A percentile compares a stretch with the other conserved stretches of the same genome.
These are phyloP conservation scores for Cnidoscolus chayamansa DNA, from an alignment of 441 rosid genomes.

Conservation along the genomic window DNA sequence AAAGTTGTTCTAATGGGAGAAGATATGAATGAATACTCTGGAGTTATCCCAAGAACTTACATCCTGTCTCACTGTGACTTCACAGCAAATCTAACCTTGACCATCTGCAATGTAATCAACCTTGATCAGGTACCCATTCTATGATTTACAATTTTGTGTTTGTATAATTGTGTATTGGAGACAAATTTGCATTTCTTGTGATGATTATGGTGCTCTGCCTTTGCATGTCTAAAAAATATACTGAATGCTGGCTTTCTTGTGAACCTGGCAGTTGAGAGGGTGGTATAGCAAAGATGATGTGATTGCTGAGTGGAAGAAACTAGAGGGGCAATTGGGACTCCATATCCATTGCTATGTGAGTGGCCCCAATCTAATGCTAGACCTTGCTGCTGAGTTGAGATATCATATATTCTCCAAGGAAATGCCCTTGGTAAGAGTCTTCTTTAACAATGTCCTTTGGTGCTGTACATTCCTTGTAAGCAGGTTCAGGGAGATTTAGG, in stretches of 20 bases:
- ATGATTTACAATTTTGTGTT: background rate
- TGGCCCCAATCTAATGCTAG: constrained; percentile 58
- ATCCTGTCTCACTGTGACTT: constrained; percentile 86
- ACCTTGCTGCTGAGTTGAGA: constrained; percentile 79
- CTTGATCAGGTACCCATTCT: constrained; percentile 52
- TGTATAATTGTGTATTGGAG: no score
- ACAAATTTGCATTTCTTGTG: background rate
- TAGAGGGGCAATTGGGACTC: constrained; percentile 51
- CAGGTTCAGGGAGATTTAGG: background rate
- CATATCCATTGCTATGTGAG: constrained; percentile 78
- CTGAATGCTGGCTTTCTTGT: background rate
- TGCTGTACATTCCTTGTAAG: background rate
- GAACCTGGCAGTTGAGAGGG: constrained; percentile 51
- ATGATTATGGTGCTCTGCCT: background rate
- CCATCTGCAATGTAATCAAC: constrained; percentile 69
- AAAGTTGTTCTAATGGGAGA: constrained; percentile 54
- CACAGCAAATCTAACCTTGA: constrained; percentile 76
- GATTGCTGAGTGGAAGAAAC: constrained; percentile 85
- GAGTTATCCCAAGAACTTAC: constrained; percentile 63
- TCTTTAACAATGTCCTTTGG: background rate
- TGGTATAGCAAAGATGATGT: constrained; percentile 87
- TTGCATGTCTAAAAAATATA: background rate
- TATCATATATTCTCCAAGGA: constrained; percentile 91
- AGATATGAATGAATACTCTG: constrained; percentile 32
- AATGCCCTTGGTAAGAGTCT: constrained; percentile 65